These are phyloP conservation scores for Lathyrus oleraceus DNA, from an alignment of 306 rosid genomes.

Conservation along the genomic window DNA sequence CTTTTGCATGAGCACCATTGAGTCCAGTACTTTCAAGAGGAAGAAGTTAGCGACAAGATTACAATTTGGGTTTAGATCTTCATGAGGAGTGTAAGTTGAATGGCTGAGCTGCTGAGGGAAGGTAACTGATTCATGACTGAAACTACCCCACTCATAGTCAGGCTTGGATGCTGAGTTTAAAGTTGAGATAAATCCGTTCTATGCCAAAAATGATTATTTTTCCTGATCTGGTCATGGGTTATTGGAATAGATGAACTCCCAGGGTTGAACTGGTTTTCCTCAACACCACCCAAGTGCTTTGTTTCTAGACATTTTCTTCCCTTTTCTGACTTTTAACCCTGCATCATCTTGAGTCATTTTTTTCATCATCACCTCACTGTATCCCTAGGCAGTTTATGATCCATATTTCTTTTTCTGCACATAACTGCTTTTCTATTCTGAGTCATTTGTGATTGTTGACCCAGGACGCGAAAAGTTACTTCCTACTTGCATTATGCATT, in stretches of 20 bases:
- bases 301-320: slow-evolving; percentile 42
- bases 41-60: slow-evolving; percentile 52
- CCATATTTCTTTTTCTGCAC: slow-evolving; percentile 35
- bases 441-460: slow-evolving; percentile 40
- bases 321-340: slow-evolving; percentile 44
- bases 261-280: slow-evolving; percentile 36
- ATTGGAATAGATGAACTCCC: slow-evolving; percentile 36
- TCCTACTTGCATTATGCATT: slow-evolving; percentile 55
- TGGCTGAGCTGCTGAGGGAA: slow-evolving; percentile 35
- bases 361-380: slow-evolving; percentile 26
- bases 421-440: slow-evolving; percentile 36
- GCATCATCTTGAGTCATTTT: slow-evolving; percentile 36
- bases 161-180: slow-evolving; percentile 33
- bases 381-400: slow-evolving; percentile 36
- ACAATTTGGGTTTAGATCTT: slow-evolving; percentile 41
- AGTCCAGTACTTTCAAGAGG: slow-evolving; percentile 60
- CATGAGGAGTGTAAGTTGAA: slow-evolving; percentile 33
- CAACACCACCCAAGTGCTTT: slow-evolving; percentile 35
- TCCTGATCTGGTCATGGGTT: slow-evolving; percentile 35
- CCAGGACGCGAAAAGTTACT: slow-evolving; percentile 40
- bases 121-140: slow-evolving; percentile 34
- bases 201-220: slow-evolving; percentile 27
- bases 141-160: slow-evolving; percentile 33
- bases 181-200: slow-evolving; percentile 26
- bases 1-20: slow-evolving; percentile 67